Evolutionary conservation across 169 alveolate genomes (phyloP).

Genomic region (Cryptosporidium xiaoi): DNA sequence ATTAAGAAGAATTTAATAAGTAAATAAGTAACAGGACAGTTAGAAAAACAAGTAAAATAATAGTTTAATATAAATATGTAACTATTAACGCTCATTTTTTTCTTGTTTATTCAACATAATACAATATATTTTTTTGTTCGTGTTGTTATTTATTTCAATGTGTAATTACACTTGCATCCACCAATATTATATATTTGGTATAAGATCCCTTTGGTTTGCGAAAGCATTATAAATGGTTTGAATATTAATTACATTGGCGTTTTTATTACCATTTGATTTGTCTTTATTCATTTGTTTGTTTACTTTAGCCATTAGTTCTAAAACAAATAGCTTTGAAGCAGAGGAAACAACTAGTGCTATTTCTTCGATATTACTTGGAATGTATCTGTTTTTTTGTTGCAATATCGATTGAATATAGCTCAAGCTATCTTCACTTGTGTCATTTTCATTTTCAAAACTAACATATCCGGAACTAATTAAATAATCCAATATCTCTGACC

Average conservation of each 20-base stretch:
- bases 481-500: slow-evolving; percentile 29
- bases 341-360: slow-evolving; percentile 43
- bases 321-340: slow-evolving; percentile 33
- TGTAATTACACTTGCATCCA: too few species aligned
- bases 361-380: slow-evolving; percentile 57
- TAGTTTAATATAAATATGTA: too few species aligned
- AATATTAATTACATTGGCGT: neutral
- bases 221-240: slow-evolving; percentile 30
- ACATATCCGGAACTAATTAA: slow-evolving; percentile 52
- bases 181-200: slow-evolving; percentile 13
- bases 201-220: slow-evolving; percentile 3
- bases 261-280: neutral
- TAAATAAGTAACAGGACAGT: neutral
- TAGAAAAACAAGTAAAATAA: too few species aligned
- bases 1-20: neutral
- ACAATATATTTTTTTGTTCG: too few species aligned
- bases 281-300: slow-evolving; percentile 21
- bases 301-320: slow-evolving; percentile 51
- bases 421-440: slow-evolving; percentile 34
- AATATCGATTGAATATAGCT: slow-evolving; percentile 69
- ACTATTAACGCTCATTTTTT: too few species aligned
- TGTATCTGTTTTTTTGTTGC: slow-evolving; percentile 41
- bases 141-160: too few species aligned
- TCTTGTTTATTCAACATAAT: too few species aligned
- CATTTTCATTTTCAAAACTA: slow-evolving; percentile 1